Percentiles rank a stretch among this genome's conserved stretches.
Evolutionary conservation across 2,329 filamentous ascomycete species (phyloP).

Genomic region (Monosporascus cannonballus): DNA sequence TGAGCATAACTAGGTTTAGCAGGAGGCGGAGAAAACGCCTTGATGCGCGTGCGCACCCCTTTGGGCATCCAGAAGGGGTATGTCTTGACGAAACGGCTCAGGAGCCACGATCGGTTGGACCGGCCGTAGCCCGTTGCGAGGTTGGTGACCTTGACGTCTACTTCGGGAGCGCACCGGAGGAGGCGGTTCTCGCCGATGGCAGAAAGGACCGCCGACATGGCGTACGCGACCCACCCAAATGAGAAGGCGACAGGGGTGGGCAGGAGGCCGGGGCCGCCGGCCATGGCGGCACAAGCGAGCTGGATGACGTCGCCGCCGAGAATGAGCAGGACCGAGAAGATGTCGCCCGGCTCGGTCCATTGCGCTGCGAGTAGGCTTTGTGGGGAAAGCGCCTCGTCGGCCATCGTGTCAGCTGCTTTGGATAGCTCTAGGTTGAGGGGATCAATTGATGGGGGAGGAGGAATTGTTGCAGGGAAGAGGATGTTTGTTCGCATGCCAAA

Average conservation of each 20-base stretch:
- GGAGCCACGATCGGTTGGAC: slow-evolving; percentile 9
- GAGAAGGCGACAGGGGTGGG: slow-evolving; percentile 10
- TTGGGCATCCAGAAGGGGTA: slow-evolving; percentile 8
- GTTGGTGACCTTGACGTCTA: slow-evolving; percentile 7
- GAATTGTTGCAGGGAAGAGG: too few relatives aligned
- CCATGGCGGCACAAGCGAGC: slow-evolving; percentile 26
- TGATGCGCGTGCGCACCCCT: background rate
- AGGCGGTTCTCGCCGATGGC: slow-evolving; percentile 8
- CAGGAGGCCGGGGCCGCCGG: slow-evolving; percentile 6
- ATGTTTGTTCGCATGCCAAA: too few relatives aligned
- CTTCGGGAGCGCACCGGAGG: slow-evolving; percentile 5
- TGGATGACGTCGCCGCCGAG: slow-evolving; percentile 29
- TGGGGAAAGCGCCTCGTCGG: too few relatives aligned
- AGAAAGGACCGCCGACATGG: slow-evolving; percentile 2
- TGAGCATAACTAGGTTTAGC: too few relatives aligned
- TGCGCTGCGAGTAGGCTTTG: too few relatives aligned
- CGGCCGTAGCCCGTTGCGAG: slow-evolving; percentile 5
- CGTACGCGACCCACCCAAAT: slow-evolving; percentile 10
- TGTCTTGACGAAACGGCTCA: slow-evolving; percentile 9
- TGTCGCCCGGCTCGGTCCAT: slow-evolving; percentile 1
- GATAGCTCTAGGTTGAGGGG: too few relatives aligned
- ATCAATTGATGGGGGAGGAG: too few relatives aligned
- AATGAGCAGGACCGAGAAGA: slow-evolving; percentile 27
- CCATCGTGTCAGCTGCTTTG: too few relatives aligned
- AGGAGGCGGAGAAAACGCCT: too few relatives aligned